Conservation (phyloP, 2,329 filamentous ascomycete genomes). For the Cercospora sp. region DNA sequence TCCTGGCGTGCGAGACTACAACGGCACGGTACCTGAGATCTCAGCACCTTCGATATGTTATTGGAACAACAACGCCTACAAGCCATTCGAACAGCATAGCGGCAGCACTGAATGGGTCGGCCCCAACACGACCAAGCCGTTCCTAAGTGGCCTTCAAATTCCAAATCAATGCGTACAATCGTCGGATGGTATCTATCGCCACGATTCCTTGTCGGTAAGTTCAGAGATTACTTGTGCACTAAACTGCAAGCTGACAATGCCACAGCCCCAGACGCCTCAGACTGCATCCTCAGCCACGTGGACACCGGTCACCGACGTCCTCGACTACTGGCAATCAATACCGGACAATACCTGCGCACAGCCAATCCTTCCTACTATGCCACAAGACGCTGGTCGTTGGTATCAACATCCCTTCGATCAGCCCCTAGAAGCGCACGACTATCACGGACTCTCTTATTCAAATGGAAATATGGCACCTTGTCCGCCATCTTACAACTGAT, state of each 20-base stretch:
- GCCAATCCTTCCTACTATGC: slow-evolving; percentile 3
- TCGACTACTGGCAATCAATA: slow-evolving; percentile 8
- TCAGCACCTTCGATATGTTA: not conserved
- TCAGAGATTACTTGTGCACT: no score
- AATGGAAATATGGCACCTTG: slow-evolving; percentile 6
- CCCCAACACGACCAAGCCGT: slow-evolving; percentile 4
- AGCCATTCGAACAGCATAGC: slow-evolving; percentile 12
- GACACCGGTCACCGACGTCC: slow-evolving; percentile 3
- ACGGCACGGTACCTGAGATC: not conserved
- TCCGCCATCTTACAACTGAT: slow-evolving; percentile 14
- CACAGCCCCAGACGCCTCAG: slow-evolving; percentile 7
- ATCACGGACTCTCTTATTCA: not conserved
- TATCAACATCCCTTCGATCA: slow-evolving; percentile 10
- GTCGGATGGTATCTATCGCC: slow-evolving; percentile 8
- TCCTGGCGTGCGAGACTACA: slow-evolving; percentile 10
- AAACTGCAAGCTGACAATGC: not conserved
- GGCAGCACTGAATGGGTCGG: slow-evolving; percentile 11
- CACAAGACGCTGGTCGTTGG: slow-evolving; percentile 9
- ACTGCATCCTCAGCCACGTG: slow-evolving; percentile 11
- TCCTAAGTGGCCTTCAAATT: slow-evolving; percentile 5
- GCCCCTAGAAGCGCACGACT: not conserved
- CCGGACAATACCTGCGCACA: slow-evolving; percentile 8
- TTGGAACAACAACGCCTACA: slow-evolving; percentile 11
- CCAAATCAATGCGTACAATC: slow-evolving; percentile 9
- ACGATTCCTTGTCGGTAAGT: slow-evolving; percentile 11